Base-by-base conservation (phyloP, 192 early-diverging fungal species). In the Chytriomyces hyalinus region DNA sequence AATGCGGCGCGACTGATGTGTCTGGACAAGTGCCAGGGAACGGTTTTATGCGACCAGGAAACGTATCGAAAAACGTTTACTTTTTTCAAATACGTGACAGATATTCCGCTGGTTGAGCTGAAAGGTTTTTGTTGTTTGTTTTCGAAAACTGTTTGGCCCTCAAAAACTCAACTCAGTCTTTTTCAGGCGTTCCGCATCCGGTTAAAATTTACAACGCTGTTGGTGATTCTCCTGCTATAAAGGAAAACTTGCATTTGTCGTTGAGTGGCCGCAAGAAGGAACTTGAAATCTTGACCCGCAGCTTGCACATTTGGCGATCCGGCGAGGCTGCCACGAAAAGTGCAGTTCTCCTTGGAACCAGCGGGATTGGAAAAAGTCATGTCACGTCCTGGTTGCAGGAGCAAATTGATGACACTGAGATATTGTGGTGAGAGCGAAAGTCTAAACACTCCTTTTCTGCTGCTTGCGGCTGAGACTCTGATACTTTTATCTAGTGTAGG, bases 321-420 rank as follows among this genome's bases (percentile, higher is more conserved):
- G 11, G 11, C 36, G 62, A 64, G 62, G 8, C 8, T 22, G 47
- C 8, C 20, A 26, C 66, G 24, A 43, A 67, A 67, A 67, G 44
- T 3, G 20, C 24, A 15, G 47, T 67, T 48, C 22, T 67, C 43
- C 17, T 67, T 47, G 66, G 66, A 15, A 15, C 11, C 22, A 73
- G 61, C 61, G 72, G 72, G 26, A 73, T 73, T 13, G 72, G 72
- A 43, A 73, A 73, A 59, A 73, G 28, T 46, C 72, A 63, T n/a
- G 8, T 73, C 8, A 73, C 53, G 50, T 44, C 53, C 43, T 73
- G 72, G 72, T n/a, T 73, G 9, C 50, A 73, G 57, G 59, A 61
- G 10, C 60, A 73, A 63, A 73, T 73, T 73, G 72, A 63, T 43
- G 61, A 73, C 13, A 59, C 57, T 17, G 72, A 73, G 26, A 43